Evolutionary conservation across 2,329 filamentous ascomycete genomes (phyloP).

Genomic region (Diaporthe capsici): DNA sequence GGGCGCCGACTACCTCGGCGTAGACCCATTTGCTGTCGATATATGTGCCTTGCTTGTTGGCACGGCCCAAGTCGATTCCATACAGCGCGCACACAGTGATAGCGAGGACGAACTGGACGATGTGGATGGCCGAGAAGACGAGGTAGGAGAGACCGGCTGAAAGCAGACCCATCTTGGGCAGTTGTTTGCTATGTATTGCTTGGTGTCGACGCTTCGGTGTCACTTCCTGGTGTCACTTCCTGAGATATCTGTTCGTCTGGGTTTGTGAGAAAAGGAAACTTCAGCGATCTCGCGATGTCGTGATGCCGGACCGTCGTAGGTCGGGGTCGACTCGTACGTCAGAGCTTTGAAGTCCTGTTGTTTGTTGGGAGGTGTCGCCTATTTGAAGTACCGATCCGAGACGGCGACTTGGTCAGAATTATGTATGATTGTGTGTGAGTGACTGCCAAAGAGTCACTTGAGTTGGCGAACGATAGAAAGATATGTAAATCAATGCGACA

Average conservation of each 20-base stretch:
- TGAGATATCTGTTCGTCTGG: not conserved
- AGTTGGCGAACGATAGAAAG: not conserved
- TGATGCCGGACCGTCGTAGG: not conserved
- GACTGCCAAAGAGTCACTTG: not conserved
- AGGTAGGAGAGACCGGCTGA: constrained; percentile 64
- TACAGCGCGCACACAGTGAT: constrained; percentile 86
- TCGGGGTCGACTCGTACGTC: not conserved
- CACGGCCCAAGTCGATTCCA: constrained; percentile 74
- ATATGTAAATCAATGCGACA: not conserved
- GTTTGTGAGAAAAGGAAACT: not conserved
- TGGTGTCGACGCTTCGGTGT: not conserved
- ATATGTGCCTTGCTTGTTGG: constrained; percentile 63
- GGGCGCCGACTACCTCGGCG: constrained; percentile 77
- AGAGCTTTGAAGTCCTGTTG: not conserved
- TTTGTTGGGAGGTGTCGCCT: not conserved
- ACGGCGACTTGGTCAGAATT: not conserved
- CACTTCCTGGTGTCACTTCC: not conserved
- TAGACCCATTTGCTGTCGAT: constrained; percentile 81
- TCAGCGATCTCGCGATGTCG: not conserved
- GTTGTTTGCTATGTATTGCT: not conserved
- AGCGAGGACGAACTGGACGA: constrained; percentile 82
- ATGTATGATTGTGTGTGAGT: not conserved
- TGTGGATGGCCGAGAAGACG: constrained; percentile 74
- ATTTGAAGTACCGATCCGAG: not conserved
- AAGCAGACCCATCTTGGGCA: constrained; percentile 59